Percentiles rank a stretch among this genome's conserved stretches.
Conservation (phyloP, 2,329 filamentous ascomycete genomes). For the Neofusicoccum kwambonambiense region DNA sequence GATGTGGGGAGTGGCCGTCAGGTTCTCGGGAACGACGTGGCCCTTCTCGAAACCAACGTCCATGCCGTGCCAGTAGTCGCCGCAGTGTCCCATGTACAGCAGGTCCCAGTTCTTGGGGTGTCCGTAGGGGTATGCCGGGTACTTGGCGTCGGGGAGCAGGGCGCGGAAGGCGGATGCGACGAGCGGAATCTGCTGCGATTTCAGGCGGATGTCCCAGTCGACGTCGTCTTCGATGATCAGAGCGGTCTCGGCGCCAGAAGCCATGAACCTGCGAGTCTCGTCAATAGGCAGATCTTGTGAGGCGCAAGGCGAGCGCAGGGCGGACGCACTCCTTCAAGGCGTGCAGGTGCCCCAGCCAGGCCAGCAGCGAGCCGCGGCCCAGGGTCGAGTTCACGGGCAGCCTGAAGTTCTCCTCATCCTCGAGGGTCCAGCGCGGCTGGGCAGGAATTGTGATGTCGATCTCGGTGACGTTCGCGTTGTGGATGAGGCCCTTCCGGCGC, state of each 20-base stretch:
- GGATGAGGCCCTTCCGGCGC: slow-evolving; percentile 40
- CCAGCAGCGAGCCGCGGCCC: slow-evolving; percentile 41
- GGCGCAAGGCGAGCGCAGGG: background rate
- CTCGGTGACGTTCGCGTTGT: slow-evolving; percentile 43
- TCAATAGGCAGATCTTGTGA: background rate
- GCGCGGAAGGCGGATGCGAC: slow-evolving; percentile 41
- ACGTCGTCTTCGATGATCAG: slow-evolving; percentile 48
- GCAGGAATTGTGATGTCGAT: slow-evolving; percentile 43
- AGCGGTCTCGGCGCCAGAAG: slow-evolving; percentile 41
- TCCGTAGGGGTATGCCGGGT: slow-evolving; percentile 40
- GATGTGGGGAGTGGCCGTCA: slow-evolving; percentile 34
- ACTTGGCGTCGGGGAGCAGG: slow-evolving; percentile 33
- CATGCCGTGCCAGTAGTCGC: slow-evolving; percentile 40
- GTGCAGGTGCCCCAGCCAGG: slow-evolving; percentile 46
- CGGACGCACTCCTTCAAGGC: slow-evolving; percentile 38
- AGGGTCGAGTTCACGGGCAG: slow-evolving; percentile 30
- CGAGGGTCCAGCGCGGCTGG: slow-evolving; percentile 44
- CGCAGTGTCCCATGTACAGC: slow-evolving; percentile 47
- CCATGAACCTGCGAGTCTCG: slow-evolving; percentile 37
- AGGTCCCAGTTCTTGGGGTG: slow-evolving; percentile 41
- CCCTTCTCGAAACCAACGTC: slow-evolving; percentile 21
- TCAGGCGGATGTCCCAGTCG: slow-evolving; percentile 46
- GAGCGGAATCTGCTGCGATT: slow-evolving; percentile 42
- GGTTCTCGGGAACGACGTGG: slow-evolving; percentile 28
- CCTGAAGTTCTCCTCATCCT: slow-evolving; percentile 39